Percentiles rank a stretch among this genome's conserved stretches.
These are phyloP conservation scores for Zopfochytrium polystomum DNA, from an alignment of 371 early-diverging fungal genomes.

Conservation along the genomic window DNA sequence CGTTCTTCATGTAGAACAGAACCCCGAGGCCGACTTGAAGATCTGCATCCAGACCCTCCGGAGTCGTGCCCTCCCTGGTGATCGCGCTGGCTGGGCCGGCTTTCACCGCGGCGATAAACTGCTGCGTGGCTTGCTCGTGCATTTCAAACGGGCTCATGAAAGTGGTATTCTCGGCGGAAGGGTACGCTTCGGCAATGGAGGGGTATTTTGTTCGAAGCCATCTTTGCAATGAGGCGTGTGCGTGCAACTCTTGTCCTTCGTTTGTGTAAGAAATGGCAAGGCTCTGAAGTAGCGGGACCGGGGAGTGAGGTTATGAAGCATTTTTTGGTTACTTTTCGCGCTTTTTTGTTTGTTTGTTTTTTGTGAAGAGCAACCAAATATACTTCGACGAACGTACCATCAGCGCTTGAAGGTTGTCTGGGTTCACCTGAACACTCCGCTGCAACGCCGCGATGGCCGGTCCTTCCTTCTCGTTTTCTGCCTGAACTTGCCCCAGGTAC, in stretches of 20 bases:
- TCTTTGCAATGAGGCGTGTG: conserved; percentile 37
- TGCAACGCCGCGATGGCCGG: conserved; percentile 47
- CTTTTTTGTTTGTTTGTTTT: no score
- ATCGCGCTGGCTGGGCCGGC: conserved; percentile 34
- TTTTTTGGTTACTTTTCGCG: no score
- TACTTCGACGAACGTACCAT: conserved; percentile 32
- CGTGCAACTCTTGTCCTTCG: conserved; percentile 37
- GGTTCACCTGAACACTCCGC: conserved; percentile 35
- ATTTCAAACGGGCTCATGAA: conserved; percentile 34
- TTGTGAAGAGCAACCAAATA: no score
- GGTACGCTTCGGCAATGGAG: conserved; percentile 2
- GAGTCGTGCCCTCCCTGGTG: conserved; percentile 53
- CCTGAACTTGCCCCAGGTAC: conserved; percentile 38
- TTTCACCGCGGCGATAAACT: conserved; percentile 72
- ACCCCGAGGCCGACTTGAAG: conserved; percentile 83
- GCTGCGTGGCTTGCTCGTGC: conserved; percentile 66
- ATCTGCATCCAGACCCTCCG: conserved; percentile 73
- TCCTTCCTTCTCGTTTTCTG: conserved; percentile 49
- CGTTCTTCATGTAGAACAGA: conserved; percentile 80
- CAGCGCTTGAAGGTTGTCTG: conserved; percentile 35
- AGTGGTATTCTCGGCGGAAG: neutral
- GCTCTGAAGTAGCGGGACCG: conserved; percentile 14
- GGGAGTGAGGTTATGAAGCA: no score
- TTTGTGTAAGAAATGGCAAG: conserved; percentile 44
- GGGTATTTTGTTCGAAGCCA: conserved; percentile 42